A percentile compares a stretch with the other conserved stretches of the same genome.
These are phyloP conservation scores for Apostasia ramifera DNA, from an alignment of 106 monocot genomes.

Conservation along the genomic window DNA sequence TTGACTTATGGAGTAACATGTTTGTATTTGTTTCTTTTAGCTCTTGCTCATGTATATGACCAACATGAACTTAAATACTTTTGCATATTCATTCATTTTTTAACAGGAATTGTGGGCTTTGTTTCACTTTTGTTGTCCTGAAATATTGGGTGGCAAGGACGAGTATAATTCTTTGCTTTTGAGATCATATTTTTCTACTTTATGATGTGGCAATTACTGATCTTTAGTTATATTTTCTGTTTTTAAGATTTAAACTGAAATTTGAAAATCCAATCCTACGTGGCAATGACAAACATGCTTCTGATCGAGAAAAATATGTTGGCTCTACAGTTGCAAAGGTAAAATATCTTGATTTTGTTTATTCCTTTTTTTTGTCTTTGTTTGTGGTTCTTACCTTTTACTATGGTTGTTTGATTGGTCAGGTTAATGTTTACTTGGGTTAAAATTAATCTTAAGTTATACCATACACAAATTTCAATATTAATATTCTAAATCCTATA, in stretches of 20 bases:
- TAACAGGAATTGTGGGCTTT: conserved; percentile 89
- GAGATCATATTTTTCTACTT: background rate
- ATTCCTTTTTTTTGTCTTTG: background rate
- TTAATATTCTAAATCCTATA: no score
- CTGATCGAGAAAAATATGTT: conserved; percentile 74
- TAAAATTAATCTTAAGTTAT: no score
- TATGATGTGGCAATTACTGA: background rate
- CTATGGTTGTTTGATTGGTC: background rate
- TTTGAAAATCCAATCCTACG: conserved; percentile 79
- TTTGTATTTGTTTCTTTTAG: background rate
- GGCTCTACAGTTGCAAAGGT: conserved; percentile 96
- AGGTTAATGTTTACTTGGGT: no score
- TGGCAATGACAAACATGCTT: conserved; percentile 91
- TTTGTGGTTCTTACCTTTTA: background rate
- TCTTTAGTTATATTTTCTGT: background rate
- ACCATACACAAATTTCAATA: no score
- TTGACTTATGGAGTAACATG: background rate
- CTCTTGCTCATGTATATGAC: background rate
- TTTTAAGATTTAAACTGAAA: conserved; percentile 71
- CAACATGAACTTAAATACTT: background rate
- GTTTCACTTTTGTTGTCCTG: conserved; percentile 90
- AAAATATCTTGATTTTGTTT: background rate
- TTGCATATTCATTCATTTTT: conserved; percentile 4
- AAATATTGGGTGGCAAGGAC: conserved; percentile 86
- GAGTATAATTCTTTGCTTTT: conserved; percentile 30